Evolutionary conservation across 768 basidiomycete genomes (phyloP), one percentile per base, ranked within the genome.

Genomic region (Lactarius indigo): DNA sequence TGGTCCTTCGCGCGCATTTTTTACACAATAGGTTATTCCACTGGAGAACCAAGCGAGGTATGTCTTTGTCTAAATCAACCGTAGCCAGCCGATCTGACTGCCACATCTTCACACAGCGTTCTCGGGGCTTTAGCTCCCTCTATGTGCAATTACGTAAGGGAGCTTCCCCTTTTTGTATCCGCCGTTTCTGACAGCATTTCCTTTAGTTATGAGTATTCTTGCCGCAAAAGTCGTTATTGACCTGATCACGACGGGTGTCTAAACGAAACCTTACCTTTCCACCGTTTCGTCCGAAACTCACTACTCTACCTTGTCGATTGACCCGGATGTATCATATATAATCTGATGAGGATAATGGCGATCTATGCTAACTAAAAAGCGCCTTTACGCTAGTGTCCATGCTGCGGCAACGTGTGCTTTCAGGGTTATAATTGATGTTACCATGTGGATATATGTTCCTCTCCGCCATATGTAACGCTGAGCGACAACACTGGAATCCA

Each of bases 11-110:
- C 72, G 17, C 83, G 85, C 26, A 35, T 84, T 20, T 17, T 80
- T 26, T 85, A 84, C 68, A 83, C 84, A 31, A 47, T 77, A 6
- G 81, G 82, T 35, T 85, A 85, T 69, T 71, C 76, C 31, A 75
- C 77, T 0, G 84, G 84, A 13, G 72, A 76, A 13, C 83, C 84
- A 13, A 50, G 58, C 55, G 78, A 75, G 71, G 83, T 84, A 68
- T 6, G 75, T 54, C 12, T n/a, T 20, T 6, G 7, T 13, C 52
- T n/a, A 39, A 23, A 35, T 33, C 30, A 17, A 23, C 18, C n/a
- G 35, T 57, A 17, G 8, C 28, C 26, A 15, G 41, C 3, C 9
- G 26, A 23, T 50, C 33, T 59, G 26, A 61, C 20, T 47, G 13
- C 33, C 17, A 5, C 3, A 26, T 39, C 26, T 5, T 31, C 15